These are phyloP conservation scores for Rubroboletus satanas DNA, from an alignment of 768 basidiomycete species.

Conservation along the genomic window DNA sequence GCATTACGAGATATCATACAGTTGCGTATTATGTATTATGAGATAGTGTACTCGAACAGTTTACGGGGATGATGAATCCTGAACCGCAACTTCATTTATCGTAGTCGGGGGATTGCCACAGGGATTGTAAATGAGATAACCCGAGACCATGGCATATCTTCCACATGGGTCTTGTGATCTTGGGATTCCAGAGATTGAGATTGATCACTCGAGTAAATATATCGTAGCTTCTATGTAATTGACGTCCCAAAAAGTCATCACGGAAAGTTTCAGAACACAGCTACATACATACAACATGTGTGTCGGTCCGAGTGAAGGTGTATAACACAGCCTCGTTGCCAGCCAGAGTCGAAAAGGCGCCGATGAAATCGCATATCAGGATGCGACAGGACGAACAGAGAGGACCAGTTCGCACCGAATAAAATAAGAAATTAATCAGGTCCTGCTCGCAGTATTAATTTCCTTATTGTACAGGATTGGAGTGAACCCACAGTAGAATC, in stretches of 20 bases:
- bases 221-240: not conserved
- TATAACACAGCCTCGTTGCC: conserved; percentile 1
- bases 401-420: not conserved
- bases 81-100: too few relatives aligned
- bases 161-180: not conserved
- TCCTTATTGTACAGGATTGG: not conserved
- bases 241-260: not conserved
- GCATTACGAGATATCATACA: too few relatives aligned
- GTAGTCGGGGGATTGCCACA: too few relatives aligned
- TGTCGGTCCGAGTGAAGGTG: not conserved
- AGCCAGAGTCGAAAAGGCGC: not conserved
- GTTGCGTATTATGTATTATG: too few relatives aligned
- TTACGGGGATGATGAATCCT: too few relatives aligned
- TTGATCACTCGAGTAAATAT: not conserved
- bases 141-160: not conserved
- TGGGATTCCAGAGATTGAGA: not conserved
- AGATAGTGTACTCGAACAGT: too few relatives aligned
- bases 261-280: not conserved
- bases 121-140: too few relatives aligned
- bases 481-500: not conserved
- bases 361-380: not conserved
- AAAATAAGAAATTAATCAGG: not conserved
- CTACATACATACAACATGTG: too few relatives aligned
- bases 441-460: not conserved
- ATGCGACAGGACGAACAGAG: not conserved